Conservation (phyloP, 495 filamentous ascomycete species). For the Durotheca rogersii region DNA sequence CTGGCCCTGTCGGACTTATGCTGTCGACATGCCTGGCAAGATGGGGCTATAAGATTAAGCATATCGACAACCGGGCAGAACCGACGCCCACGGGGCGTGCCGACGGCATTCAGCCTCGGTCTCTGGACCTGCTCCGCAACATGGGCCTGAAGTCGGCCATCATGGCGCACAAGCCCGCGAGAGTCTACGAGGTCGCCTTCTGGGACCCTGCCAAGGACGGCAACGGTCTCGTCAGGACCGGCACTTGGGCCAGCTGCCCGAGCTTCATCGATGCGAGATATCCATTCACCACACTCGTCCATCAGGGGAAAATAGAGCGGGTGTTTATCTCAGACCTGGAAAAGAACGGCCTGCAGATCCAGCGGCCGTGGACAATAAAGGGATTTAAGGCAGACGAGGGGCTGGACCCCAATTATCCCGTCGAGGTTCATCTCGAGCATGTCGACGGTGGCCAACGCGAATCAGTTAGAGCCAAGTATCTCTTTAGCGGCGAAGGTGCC, state of each 20-base stretch:
- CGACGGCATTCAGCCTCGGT: slow-evolving; percentile 79
- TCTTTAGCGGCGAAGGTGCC: slow-evolving; percentile 62
- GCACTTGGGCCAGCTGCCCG: slow-evolving; percentile 71
- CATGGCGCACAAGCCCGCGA: slow-evolving; percentile 72
- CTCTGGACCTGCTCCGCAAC: slow-evolving; percentile 72
- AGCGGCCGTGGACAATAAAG: slow-evolving; percentile 60
- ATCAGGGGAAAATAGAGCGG: slow-evolving; percentile 74
- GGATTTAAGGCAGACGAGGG: slow-evolving; percentile 63
- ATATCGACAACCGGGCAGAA: slow-evolving; percentile 70
- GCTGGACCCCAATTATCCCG: slow-evolving; percentile 59
- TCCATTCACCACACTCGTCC: slow-evolving; percentile 72
- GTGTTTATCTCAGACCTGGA: slow-evolving; percentile 68
- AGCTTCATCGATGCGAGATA: slow-evolving; percentile 73
- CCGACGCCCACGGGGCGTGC: slow-evolving; percentile 72
- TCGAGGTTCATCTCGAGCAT: slow-evolving; percentile 69
- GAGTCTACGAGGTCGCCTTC: slow-evolving; percentile 75
- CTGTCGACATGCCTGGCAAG: slow-evolving; percentile 78
- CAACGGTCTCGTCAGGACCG: slow-evolving; percentile 65
- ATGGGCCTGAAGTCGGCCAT: slow-evolving; percentile 70
- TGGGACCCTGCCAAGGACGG: slow-evolving; percentile 65
- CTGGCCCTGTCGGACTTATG: slow-evolving; percentile 83
- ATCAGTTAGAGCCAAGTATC: slow-evolving; percentile 57
- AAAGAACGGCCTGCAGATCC: slow-evolving; percentile 56
- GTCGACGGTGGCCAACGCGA: slow-evolving; percentile 67
- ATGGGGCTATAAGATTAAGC: slow-evolving; percentile 67